phyloP scores from a whole-genome alignment of 1,284 basidiomycete genomes.

The Moesziomyces sp. region DNA sequence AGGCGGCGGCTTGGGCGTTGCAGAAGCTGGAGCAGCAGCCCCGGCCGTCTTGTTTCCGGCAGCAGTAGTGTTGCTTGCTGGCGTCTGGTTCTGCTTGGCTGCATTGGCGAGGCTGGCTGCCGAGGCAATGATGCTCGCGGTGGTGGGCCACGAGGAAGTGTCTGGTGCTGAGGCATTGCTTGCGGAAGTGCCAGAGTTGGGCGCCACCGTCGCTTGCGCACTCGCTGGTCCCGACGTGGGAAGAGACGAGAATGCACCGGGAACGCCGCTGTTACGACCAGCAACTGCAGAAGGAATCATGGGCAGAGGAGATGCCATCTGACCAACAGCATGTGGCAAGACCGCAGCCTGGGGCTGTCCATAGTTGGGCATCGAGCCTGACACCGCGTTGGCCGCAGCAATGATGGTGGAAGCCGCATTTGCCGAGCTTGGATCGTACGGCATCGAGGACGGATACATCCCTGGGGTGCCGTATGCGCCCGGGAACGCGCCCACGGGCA shows the following conservation, averaged over 20 bases:
- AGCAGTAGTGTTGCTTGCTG: conserved; percentile 2
- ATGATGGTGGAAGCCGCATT: conserved; percentile 43
- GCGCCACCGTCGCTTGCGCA: conserved; percentile 10
- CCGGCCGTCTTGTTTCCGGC: conserved; percentile 4
- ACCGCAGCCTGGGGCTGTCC: conserved; percentile 10
- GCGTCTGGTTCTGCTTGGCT: conserved; percentile 26
- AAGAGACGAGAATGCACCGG: conserved; percentile 2
- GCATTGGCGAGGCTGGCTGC: conserved; percentile 43
- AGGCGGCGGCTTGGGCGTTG: conserved; percentile 29
- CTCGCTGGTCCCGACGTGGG: conserved; percentile 13
- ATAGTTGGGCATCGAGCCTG: conserved; percentile 36
- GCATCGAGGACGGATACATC: conserved; percentile 3
- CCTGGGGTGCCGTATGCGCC: conserved; percentile 2
- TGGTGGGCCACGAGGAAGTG: conserved; percentile 32
- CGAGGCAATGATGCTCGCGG: conserved; percentile 46
- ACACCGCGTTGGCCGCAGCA: conserved; percentile 41
- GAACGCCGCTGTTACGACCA: conserved; percentile 6
- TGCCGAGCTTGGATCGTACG: conserved; percentile 28
- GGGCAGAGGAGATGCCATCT: conserved; percentile 27
- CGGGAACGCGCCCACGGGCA: conserved; percentile 11
- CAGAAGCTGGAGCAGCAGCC: conserved; percentile 2
- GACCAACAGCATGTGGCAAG: conserved; percentile 26
- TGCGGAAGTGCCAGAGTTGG: conserved; percentile 8
- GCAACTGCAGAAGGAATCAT: conserved; percentile 28
- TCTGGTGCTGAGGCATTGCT: conserved; percentile 19